These are phyloP conservation scores for Coemansia sp. DNA, from an alignment of 192 early-diverging fungal genomes.

Conservation along the genomic window DNA sequence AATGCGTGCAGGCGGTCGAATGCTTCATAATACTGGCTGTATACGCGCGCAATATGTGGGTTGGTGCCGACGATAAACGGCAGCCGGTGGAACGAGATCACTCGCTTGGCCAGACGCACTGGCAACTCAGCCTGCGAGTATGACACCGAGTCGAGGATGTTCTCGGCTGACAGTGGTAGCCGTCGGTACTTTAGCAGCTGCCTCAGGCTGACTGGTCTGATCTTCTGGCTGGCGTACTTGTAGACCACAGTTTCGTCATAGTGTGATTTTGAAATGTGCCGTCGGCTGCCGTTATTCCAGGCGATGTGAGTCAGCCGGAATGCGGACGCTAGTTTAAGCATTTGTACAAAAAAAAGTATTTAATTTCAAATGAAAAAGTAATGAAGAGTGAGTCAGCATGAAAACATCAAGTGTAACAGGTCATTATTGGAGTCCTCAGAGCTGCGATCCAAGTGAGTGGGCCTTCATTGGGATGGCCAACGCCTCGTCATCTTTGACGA, in stretches of 20 bases:
- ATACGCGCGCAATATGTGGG: slow-evolving; percentile 83
- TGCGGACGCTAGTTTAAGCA: background rate
- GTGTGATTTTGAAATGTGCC: slow-evolving; percentile 27
- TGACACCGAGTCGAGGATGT: slow-evolving; percentile 59
- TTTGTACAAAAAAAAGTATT: background rate
- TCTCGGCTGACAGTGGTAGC: slow-evolving; percentile 55
- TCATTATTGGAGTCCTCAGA: background rate
- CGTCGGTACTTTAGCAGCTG: slow-evolving; percentile 76
- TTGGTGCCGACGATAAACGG: slow-evolving; percentile 98
- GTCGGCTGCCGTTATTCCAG: background rate
- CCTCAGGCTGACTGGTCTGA: slow-evolving; percentile 70
- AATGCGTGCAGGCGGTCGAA: slow-evolving; percentile 69
- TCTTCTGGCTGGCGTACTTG: slow-evolving; percentile 48
- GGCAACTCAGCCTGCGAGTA: slow-evolving; percentile 82
- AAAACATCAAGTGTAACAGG: background rate
- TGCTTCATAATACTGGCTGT: slow-evolving; percentile 77
- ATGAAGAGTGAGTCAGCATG: background rate
- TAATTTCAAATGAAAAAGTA: background rate
- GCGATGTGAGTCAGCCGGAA: background rate
- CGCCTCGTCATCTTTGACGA: slow-evolving; percentile 74
- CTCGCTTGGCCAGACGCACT: slow-evolving; percentile 83
- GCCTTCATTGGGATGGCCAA: slow-evolving; percentile 78
- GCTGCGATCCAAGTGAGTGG: slow-evolving; percentile 9
- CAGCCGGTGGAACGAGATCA: slow-evolving; percentile 80
- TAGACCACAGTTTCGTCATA: slow-evolving; percentile 53